These are phyloP conservation scores for Phoma sp. DNA, from an alignment of 2,329 filamentous ascomycete genomes.

Conservation along the genomic window DNA sequence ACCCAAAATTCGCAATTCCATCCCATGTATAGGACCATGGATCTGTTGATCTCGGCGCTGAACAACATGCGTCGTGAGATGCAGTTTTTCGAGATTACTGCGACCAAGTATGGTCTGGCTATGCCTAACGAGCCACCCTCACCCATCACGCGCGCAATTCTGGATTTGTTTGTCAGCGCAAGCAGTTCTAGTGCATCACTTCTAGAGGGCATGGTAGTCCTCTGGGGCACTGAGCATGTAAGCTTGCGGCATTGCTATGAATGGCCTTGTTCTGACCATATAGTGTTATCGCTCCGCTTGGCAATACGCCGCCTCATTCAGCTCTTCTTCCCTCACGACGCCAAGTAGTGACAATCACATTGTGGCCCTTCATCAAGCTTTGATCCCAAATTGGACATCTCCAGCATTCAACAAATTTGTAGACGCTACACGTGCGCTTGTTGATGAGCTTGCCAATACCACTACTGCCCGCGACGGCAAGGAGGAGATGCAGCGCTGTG, in stretches of 20 bases:
- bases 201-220: conserved; percentile 72
- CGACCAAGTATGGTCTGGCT: conserved; percentile 63
- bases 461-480: conserved; percentile 55
- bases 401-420: conserved; percentile 58
- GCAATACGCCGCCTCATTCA: conserved; percentile 56
- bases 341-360: conserved; percentile 52
- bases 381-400: conserved; percentile 60
- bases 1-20: conserved; percentile 51
- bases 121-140: conserved; percentile 54
- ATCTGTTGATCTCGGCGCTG: conserved; percentile 68
- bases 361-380: conserved; percentile 55
- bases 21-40: conserved; percentile 63
- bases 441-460: conserved; percentile 57
- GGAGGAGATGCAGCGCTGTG: conserved; percentile 55
- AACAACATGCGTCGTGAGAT: conserved; percentile 72
- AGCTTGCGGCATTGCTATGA: conserved; percentile 15
- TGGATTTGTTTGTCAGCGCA: conserved; percentile 66
- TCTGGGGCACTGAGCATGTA: conserved; percentile 76
- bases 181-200: conserved; percentile 59
- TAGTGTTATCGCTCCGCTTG: conserved; percentile 56
- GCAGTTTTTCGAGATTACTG: conserved; percentile 70
- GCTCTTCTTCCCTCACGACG: conserved; percentile 42
- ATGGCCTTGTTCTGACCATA: conserved; percentile 13
- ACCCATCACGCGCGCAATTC: conserved; percentile 59
- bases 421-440: conserved; percentile 55